Evolutionary conservation across 805 yeast species (phyloP), one percentile per base, ranked within the genome.

Genomic region (Tetrapisispora namnaoensis): DNA sequence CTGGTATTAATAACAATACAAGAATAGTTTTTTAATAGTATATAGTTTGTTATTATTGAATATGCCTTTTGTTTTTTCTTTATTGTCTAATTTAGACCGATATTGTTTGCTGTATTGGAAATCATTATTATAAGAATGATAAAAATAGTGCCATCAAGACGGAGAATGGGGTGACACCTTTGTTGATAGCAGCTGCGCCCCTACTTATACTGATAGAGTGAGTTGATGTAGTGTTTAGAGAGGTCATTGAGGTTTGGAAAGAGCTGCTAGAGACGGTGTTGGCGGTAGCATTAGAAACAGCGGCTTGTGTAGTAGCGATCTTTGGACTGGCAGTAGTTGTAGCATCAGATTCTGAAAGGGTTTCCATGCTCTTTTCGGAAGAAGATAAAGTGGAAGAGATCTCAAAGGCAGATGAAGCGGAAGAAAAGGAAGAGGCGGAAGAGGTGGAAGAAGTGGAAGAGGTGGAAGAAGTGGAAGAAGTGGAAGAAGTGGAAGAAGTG

Each of bases 391-490:
- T 37, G 22, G 57, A 34, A 17, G 48, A n/a, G 2, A 17, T 17
- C 24, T 34, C 37, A 24, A 50, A 18, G 17, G 51, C 14, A 4
- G 49, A 35, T 16, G 44, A 34, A 24, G 56, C 21, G n/a, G 46
- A 22, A 18, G 53, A 27, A 8, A 52, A 28, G 37, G 32, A 32
- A 16, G 47, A 44, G 6, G 48, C 35, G 11, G 45, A 50, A 32
- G 38, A 40, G 30, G 48, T 39, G 17, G 46, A 39, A 10, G 53
- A 28, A 9, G 55, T 39, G 10, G 54, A 16, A 20, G 52, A 24
- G 6, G 59, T 45, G 37, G 55, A 28, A 13, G 60, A 43, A 7
- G 56, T 36, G 7, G 53, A 37, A 10, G 48, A 16, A 16, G 40
- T n/a, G 41, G 57, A 42, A 21, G 51, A 14, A 9, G 53, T 27